Evolutionary conservation across 305 asterid species (phyloP), one percentile per base, ranked within the genome.

Genomic region (Fraxinus xanthoxyloides): DNA sequence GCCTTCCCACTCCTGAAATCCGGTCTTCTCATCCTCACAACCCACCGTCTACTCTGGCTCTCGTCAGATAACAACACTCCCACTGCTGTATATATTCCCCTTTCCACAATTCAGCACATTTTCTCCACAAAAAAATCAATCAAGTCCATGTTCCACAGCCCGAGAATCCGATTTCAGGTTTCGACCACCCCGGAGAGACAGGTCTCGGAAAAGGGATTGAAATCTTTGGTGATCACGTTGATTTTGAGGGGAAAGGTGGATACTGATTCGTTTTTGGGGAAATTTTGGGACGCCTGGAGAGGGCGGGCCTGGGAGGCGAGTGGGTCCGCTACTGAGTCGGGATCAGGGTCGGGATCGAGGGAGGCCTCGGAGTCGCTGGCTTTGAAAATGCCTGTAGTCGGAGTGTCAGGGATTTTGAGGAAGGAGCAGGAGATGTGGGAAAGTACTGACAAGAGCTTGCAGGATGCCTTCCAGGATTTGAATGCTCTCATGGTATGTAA

Each of bases 341-440:
- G 61, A 31, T 85, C 79, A 54, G 89, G 81, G 74, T 72, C 67
- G 12, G 84, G 87, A 23, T 86, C 87, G 40, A 92, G 78, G 32
- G 84, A 85, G 23, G 83, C 69, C 31, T 30, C 75, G 13, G 26
- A 70, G 77, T 90, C 92, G 38, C 82, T 93, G 85, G 97, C 96
- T 0, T 17, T 94, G 79, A 81, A 87, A 85, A 77, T 84, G 87
- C 98, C 99, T 3, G 97, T 95, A 80, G 99, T 95, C 38, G 98
- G 98, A 34, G 86, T 95, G 84, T 80, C 97, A 4, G 98, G 98
- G 84, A 95, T 95, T 87, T 86, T 95, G 92, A 92, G 99, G 90
- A 94, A 93, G 88, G 99, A 95, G 90, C 98, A 95, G 88, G 98
- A 95, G 84, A 90, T 93, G 94, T 95, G 99, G 99, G 99, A 95